These are phyloP conservation scores for Clarireedia homoeocarpa DNA, from an alignment of 2,329 filamentous ascomycete genomes.

Conservation along the genomic window DNA sequence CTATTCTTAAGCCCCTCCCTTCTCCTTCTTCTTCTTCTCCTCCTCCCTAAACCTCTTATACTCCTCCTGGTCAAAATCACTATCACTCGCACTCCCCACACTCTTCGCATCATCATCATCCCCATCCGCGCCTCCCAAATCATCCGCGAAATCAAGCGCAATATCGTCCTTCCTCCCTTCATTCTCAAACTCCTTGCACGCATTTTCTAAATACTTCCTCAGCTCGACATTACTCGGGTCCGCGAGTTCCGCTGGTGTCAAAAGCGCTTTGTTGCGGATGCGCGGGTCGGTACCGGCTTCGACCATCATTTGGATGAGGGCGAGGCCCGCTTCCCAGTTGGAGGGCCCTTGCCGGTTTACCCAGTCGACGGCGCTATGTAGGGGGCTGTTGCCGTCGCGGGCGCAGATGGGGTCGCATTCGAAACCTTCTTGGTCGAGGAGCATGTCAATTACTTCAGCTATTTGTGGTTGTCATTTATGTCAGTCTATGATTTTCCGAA, in stretches of 20 bases:
- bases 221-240: conserved; percentile 62
- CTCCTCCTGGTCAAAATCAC: conserved; percentile 44
- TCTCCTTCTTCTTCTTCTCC: conserved; percentile 26
- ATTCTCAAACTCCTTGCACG: conserved; percentile 38
- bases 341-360: conserved; percentile 56
- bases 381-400: conserved; percentile 66
- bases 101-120: conserved; percentile 43
- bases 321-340: conserved; percentile 49
- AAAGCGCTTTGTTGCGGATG: conserved; percentile 63
- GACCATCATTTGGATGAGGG: conserved; percentile 70
- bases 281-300: conserved; percentile 65
- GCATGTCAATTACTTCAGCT: conserved; percentile 75
- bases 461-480: background rate
- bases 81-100: conserved; percentile 55
- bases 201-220: conserved; percentile 53
- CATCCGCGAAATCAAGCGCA: conserved; percentile 42
- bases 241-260: conserved; percentile 64
- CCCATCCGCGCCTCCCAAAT: conserved; percentile 13
- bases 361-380: conserved; percentile 73
- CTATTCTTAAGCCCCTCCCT: background rate
- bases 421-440: conserved; percentile 76
- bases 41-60: conserved; percentile 51
- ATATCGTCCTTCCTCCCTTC: conserved; percentile 56
- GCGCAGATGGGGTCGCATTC: conserved; percentile 75
- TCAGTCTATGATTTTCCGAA: background rate